Conservation (phyloP, 495 filamentous ascomycete genomes). For the Penicillium pancosmium region DNA sequence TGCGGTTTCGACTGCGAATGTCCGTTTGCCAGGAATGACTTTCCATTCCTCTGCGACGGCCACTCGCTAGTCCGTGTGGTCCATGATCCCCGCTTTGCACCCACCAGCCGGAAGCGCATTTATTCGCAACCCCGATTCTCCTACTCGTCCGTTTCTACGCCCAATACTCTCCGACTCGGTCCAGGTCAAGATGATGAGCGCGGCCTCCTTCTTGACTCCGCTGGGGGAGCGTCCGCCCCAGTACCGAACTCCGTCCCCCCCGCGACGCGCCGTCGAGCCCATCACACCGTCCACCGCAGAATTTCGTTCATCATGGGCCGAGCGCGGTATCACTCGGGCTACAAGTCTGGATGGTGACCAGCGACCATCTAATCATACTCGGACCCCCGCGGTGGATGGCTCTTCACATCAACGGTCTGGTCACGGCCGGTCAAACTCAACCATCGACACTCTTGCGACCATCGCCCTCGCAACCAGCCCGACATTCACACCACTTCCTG, state of each 20-base stretch:
- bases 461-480: constrained; percentile 57
- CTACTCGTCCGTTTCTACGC: constrained; percentile 15
- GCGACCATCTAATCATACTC: constrained; percentile 24
- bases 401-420: constrained; percentile 40
- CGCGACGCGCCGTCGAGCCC: constrained; percentile 55
- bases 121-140: constrained; percentile 30
- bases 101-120: constrained; percentile 46
- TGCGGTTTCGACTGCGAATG: constrained; percentile 33
- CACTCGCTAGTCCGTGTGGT: constrained; percentile 53
- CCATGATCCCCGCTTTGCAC: constrained; percentile 52
- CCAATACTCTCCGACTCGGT: constrained; percentile 15
- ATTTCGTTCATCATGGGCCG: constrained; percentile 35
- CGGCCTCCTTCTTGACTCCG: constrained; percentile 48
- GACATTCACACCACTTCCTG: constrained; percentile 43
- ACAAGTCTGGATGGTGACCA: constrained; percentile 35
- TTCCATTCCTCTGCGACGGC: constrained; percentile 45
- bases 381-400: constrained; percentile 21
- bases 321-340: constrained; percentile 33
- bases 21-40: constrained; percentile 50
- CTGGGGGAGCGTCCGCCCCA: constrained; percentile 46
- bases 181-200: constrained; percentile 44
- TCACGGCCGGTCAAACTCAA: constrained; percentile 51
- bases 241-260: constrained; percentile 59
- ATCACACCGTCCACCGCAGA: constrained; percentile 50
- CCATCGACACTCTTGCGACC: constrained; percentile 57